Percentiles rank a stretch among this genome's conserved stretches.
These are phyloP conservation scores for Cadophora sp. DNA, from an alignment of 2,329 filamentous ascomycete species.

Conservation along the genomic window DNA sequence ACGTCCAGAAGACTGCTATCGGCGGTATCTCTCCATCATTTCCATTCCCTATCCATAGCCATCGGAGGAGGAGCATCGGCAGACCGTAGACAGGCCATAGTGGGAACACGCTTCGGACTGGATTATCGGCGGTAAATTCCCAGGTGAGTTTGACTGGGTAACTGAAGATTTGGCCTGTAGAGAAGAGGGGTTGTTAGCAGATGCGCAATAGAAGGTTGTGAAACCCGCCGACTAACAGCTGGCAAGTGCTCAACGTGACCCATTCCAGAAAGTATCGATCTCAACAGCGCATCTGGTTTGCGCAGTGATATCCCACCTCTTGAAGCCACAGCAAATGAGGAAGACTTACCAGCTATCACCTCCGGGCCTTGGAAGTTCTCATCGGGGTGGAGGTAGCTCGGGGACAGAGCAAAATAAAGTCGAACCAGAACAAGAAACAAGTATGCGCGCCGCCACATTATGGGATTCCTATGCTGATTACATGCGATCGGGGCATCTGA, in stretches of 20 bases:
- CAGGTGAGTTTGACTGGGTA: conserved; percentile 91
- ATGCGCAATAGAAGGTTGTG: conserved; percentile 15
- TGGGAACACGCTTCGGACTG: conserved; percentile 95
- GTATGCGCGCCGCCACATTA: conserved; percentile 92
- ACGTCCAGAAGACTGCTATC: conserved; percentile 86
- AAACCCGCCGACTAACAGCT: background rate
- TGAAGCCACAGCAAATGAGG: conserved; percentile 1
- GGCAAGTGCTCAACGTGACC: conserved; percentile 15
- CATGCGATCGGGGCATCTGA: conserved; percentile 33
- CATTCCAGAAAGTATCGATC: background rate
- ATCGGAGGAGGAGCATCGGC: conserved; percentile 90
- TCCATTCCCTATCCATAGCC: conserved; percentile 88
- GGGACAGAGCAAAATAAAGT: conserved; percentile 91
- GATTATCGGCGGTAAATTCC: conserved; percentile 90
- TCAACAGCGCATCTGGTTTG: conserved; percentile 4
- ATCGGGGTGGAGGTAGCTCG: conserved; percentile 97
- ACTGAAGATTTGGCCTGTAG: conserved; percentile 84
- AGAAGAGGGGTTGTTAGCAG: conserved; percentile 22
- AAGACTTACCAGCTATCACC: conserved; percentile 86
- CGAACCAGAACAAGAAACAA: conserved; percentile 84
- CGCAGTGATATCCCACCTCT: background rate
- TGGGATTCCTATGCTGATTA: conserved; percentile 38
- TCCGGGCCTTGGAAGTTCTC: conserved; percentile 99
- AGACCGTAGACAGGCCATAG: conserved; percentile 95
- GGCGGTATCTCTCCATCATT: conserved; percentile 79